Conservation (phyloP, 192 early-diverging fungal species). For the Helicostylum pulchrum region DNA sequence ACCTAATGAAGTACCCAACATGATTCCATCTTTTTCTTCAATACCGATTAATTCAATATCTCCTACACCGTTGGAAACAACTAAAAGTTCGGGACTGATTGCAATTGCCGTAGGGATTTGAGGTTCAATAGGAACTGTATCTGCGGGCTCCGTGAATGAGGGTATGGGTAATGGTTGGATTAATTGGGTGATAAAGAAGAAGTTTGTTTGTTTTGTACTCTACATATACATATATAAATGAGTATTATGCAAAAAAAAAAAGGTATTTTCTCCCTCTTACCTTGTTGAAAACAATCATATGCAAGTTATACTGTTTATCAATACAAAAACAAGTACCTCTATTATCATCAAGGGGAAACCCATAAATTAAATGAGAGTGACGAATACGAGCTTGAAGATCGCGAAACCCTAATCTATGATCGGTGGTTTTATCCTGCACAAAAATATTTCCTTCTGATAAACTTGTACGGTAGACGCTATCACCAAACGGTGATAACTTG, state of each 20-base stretch:
- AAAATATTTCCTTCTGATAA: conserved; percentile 34
- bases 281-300: conserved; percentile 35
- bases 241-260: background rate
- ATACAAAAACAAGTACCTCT: conserved; percentile 35
- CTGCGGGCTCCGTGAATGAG: conserved; percentile 24
- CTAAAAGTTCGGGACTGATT: conserved; percentile 18
- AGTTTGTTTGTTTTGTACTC: background rate
- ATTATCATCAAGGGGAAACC: conserved; percentile 24
- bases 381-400: conserved; percentile 61
- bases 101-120: conserved; percentile 36
- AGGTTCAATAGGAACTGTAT: conserved; percentile 1
- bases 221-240: background rate
- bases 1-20: background rate
- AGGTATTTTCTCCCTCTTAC: conserved; percentile 16
- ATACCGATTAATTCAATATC: conserved; percentile 25
- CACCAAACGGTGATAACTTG: conserved; percentile 57
- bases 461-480: conserved; percentile 20
- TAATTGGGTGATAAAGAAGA: conserved; percentile 12
- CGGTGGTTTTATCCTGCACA: conserved; percentile 39
- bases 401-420: conserved; percentile 57
- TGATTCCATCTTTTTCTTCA: conserved; percentile 13
- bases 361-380: conserved; percentile 63
- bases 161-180: conserved; percentile 19
- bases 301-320: conserved; percentile 34
- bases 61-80: conserved; percentile 37